Evolutionary conservation across 768 basidiomycete genomes (phyloP), one percentile per base, ranked within the genome.

Genomic region (Serpula lacrymans): DNA sequence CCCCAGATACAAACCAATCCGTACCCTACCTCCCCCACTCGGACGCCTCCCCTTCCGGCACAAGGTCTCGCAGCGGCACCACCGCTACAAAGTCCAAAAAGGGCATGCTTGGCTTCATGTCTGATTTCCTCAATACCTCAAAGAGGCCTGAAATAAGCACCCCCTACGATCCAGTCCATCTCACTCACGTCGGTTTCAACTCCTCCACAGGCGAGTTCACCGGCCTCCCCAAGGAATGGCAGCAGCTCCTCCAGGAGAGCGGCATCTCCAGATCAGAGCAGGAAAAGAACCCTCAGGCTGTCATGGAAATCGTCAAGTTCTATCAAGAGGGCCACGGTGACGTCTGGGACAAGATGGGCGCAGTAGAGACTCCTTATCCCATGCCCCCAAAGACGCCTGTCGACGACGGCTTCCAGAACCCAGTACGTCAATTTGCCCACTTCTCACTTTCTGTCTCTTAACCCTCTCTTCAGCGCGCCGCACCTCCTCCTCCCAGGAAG

Each of bases 131-230:
- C 63, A 82, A 76, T 57, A 71, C 77, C 41, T 75, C 76, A 27
- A 90, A 88, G 64, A 78, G 85, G 10, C 81, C 78, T 11, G 92
- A 95, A 65, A 98, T 99, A 71, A 92, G 89, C 60, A 94, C 93
- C 0, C 96, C 96, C 0, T 98, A 95, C 61, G 96, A 99, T 65
- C 96, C 96, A 23, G 95, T 98, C 27, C 95, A 98, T 69, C 85
- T 99, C 55, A 98, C 96, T 3, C 96, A 99, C 60, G 96, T 99
- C 59, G 95, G 95, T 45, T 98, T 97, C 80, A 97, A 99, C 64
- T 89, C 90, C 5, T 95, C 91, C 42, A 98, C 95, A 0, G 96
- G 96, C 43, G 95, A 99, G 67, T 98, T 94, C 68, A 93, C 91
- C 7, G 96, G 96, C 2, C 74, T 99, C 23, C 96, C 96, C 3